Evolutionary conservation across 2,329 filamentous ascomycete genomes (phyloP).

Genomic region (Nothopassalora personata): DNA sequence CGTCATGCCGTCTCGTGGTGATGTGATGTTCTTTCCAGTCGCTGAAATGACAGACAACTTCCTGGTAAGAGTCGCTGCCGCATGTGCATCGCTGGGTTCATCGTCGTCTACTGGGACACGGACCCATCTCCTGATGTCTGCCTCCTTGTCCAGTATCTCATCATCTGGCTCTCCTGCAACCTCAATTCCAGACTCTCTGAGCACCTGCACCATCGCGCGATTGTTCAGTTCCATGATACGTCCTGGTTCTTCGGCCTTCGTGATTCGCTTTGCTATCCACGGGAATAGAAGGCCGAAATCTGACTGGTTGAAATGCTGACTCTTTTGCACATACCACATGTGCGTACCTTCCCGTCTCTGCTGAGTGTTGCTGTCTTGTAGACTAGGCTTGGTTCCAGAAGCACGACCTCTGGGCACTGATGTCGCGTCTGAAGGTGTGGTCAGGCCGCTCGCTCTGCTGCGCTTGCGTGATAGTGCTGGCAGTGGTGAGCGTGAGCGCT

Average conservation of each 20-base stretch:
- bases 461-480: conserved; percentile 19
- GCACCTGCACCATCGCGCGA: conserved; percentile 71
- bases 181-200: conserved; percentile 43
- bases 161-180: conserved; percentile 38
- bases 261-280: conserved; percentile 50
- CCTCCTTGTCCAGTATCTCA: conserved; percentile 33
- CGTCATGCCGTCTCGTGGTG: conserved; percentile 24
- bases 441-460: conserved; percentile 21
- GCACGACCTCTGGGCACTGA: conserved; percentile 7
- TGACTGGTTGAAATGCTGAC: conserved; percentile 76
- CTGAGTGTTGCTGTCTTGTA: conserved; percentile 1
- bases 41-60: conserved; percentile 21
- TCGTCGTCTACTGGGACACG: conserved; percentile 23
- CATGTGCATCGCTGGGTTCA: conserved; percentile 12
- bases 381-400: neutral
- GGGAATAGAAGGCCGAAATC: conserved; percentile 82
- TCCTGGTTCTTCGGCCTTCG: conserved; percentile 62
- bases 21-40: conserved; percentile 13
- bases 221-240: conserved; percentile 78
- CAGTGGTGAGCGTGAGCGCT: conserved; percentile 19
- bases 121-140: conserved; percentile 25
- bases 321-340: conserved; percentile 67
- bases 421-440: conserved; percentile 16
- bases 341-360: conserved; percentile 44
- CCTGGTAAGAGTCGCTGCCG: conserved; percentile 16